A percentile compares a stretch with the other conserved stretches of the same genome.
Conservation (phyloP, 371 early-diverging fungal species). For the Rhizopus sp. region DNA sequence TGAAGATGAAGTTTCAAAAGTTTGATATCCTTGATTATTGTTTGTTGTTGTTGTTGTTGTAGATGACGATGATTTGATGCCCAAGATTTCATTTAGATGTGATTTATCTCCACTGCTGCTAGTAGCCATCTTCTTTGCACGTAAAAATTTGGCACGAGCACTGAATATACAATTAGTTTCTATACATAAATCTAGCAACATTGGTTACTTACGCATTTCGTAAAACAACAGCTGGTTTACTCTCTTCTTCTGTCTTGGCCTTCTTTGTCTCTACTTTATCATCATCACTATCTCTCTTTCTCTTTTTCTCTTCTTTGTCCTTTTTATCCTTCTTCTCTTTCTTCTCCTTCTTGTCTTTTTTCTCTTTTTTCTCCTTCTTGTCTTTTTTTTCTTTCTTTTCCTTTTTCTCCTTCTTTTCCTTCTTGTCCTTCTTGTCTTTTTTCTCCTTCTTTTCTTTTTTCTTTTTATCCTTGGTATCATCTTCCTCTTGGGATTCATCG, state of each 20-base stretch:
- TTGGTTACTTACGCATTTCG: constrained; percentile 58
- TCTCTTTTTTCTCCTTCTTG: constrained; percentile 30
- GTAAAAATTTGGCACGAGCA: constrained; percentile 73
- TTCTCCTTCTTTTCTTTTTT: constrained; percentile 19
- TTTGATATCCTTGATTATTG: constrained; percentile 2
- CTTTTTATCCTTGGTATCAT: constrained; percentile 23
- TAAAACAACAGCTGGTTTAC: constrained; percentile 29
- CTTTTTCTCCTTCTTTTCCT: constrained; percentile 36
- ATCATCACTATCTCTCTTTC: constrained; percentile 42
- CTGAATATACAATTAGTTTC: constrained; percentile 20
- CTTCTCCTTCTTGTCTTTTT: constrained; percentile 23
- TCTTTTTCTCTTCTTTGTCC: constrained; percentile 31
- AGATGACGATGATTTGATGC: constrained; percentile 39
- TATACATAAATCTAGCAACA: background rate
- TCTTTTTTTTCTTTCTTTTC: constrained; percentile 31
- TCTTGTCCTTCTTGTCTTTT: constrained; percentile 10
- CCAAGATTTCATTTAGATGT: constrained; percentile 57
- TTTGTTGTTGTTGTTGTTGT: background rate
- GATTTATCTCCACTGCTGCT: constrained; percentile 38
- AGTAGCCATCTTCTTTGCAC: constrained; percentile 68
- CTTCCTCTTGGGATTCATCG: constrained; percentile 20
- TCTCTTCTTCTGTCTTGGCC: constrained; percentile 31
- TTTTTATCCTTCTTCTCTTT: constrained; percentile 31
- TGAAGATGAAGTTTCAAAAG: constrained; percentile 12
- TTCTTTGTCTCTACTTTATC: constrained; percentile 31